Evolutionary conservation across 306 rosid genomes (phyloP), one percentile per base, ranked within the genome.

Genomic region (Dalbergia cultrata): DNA sequence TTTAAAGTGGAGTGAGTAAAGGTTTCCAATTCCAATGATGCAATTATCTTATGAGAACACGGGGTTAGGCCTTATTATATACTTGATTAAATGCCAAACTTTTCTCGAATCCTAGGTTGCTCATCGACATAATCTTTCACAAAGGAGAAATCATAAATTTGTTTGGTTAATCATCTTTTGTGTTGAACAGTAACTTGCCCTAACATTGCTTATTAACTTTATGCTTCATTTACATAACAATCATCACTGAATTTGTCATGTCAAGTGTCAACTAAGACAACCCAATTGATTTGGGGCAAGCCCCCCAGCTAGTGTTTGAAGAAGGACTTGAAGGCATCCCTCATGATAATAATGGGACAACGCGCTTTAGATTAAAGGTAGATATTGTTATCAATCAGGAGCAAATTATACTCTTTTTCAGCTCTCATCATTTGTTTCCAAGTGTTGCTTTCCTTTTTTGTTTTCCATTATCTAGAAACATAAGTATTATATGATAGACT

Each of bases 71-170:
- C 61, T 79, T 47, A 26, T 61, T 49, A 50, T 45, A 8, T 45
- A 75, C 49, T 81, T 68, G 35, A 59, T 49, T n/a, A 59, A 60
- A 75, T 82, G 68, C 70, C 56, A 77, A 65, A 54, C 84, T 83
- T 85, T 88, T 82, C 86, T 80, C 88, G 89, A 90, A 86, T 88
- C 90, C 89, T 85, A 86, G 94, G 94, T 90, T 90, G 84, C 80
- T 86, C 86, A 74, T 57, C 70, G 9, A 8, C 3, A 33, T 78
- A 34, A 21, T 77, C 70, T 65, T 84, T 83, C 67, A 56, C 75
- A 58, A 64, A 64, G 14, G 5, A 67, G 56, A 53, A 33, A 66
- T 47, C 9, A 26, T 54, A n/a, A 70, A 58, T 61, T 65, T 65
- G 62, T 67, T 65, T 72, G 47, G 61, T 81, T 61, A 78, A 65